Evolutionary conservation across 192 early-diverging fungal genomes (phyloP).

Genomic region (Podila epicladia): DNA sequence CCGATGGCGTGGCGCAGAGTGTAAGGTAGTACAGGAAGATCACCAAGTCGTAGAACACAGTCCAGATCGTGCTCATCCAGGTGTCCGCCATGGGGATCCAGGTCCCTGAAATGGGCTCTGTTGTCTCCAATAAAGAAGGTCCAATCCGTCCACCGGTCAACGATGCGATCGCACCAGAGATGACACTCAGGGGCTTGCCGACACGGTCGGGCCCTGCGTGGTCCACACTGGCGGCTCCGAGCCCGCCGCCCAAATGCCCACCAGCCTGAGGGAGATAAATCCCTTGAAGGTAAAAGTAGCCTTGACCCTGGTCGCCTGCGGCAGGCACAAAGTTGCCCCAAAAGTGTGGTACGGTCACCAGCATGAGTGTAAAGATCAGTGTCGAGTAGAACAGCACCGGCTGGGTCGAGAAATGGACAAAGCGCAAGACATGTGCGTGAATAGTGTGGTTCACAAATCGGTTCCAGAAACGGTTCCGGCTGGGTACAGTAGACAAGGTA

Average conservation of each 20-base stretch:
- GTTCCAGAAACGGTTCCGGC: slow-evolving; percentile 31
- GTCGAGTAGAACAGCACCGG: slow-evolving; percentile 41
- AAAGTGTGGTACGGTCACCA: slow-evolving; percentile 41
- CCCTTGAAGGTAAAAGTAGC: slow-evolving; percentile 47
- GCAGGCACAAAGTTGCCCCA: slow-evolving; percentile 42
- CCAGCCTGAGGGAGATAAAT: slow-evolving; percentile 44
- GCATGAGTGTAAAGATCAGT: slow-evolving; percentile 40
- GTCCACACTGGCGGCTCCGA: slow-evolving; percentile 27
- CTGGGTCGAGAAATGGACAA: slow-evolving; percentile 49
- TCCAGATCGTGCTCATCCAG: slow-evolving; percentile 56
- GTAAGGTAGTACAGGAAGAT: slow-evolving; percentile 49
- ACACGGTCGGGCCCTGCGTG: slow-evolving; percentile 29
- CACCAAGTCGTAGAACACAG: slow-evolving; percentile 38
- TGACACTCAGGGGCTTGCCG: slow-evolving; percentile 14
- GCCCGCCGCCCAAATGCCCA: slow-evolving; percentile 24
- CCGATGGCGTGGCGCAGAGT: slow-evolving; percentile 41
- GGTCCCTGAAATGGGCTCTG: slow-evolving; percentile 18
- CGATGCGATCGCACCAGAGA: slow-evolving; percentile 26
- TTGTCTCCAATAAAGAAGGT: not conserved
- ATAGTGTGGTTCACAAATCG: slow-evolving; percentile 46
- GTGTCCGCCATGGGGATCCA: slow-evolving; percentile 65
- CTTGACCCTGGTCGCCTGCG: slow-evolving; percentile 42
- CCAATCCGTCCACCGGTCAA: slow-evolving; percentile 28
- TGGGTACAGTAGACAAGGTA: slow-evolving; percentile 18
- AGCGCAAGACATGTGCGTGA: slow-evolving; percentile 42